Evolutionary conservation across 1,284 basidiomycete species (phyloP), one percentile per base, ranked within the genome.

Genomic region (Anthracocystis panici-leucophaei): DNA sequence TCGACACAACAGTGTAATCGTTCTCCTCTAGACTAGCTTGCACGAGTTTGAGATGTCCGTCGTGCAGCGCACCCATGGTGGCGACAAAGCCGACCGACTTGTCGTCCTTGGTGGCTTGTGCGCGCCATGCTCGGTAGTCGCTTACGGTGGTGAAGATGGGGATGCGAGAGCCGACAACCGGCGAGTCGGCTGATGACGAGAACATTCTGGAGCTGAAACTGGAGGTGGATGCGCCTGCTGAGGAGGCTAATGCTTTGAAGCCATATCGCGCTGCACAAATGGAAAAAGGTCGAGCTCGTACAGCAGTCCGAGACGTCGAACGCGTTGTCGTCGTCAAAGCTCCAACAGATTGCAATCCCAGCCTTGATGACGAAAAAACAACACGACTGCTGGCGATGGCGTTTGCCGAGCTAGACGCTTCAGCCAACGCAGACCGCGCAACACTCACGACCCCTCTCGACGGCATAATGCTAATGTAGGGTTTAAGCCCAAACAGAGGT

Each of bases 11-110:
- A 0, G 96, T 98, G 48, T 92, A 86, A 69, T 95, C 92, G 82
- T 95, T 94, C 63, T 91, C 90, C 0, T 86, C 84, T 6, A 98
- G 88, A 0, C 93, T 95, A 57, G 89, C 83, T 40, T 87, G 85
- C 27, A 90, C 89, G 35, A 99, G 90, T 64, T 92, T 90, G 42
- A 97, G 87, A 86, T 98, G 96, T 0, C 97, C 96, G 27, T 93
- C 91, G 84, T 99, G 96, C 53, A 99, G 86, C 0, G 95, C 95
- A 27, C 96, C 96, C 97, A 99, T 99, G 42, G 96, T 99, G 0
- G 96, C 91, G 10, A 99, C 94, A 68, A 93, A 93, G 0, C 96
- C 96, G 4, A 99, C 93, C 21, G 69, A 63, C 52, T 75, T 64
- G 59, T 60, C 60, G 29, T 65, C 48, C 23, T 58, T 52, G 35